Evolutionary conservation across 129 eudicot genomes (phyloP), one percentile per base, ranked within the genome.

Genomic region (Escallonia rubra): DNA sequence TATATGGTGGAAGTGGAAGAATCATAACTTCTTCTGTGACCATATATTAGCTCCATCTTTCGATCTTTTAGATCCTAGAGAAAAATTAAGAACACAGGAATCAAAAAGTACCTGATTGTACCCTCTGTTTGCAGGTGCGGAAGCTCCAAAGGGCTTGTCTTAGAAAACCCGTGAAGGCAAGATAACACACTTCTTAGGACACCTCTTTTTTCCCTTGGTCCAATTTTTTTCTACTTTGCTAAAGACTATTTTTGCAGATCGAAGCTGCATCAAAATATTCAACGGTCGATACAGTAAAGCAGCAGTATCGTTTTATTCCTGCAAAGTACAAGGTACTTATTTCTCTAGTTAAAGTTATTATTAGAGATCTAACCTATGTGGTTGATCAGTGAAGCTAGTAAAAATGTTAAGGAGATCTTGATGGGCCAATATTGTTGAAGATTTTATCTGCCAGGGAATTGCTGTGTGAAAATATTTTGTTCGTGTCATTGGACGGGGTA

Each of bases 141-240:
- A 93, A 93, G 85, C 88, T 93, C 59, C 87, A 93, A 69, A 78
- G 91, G 80, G 96, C 96, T 61, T 93, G 99, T 75, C 61, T 93
- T 13, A 82, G 85, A 64, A 85, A 89, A 66, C 96, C 99, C 45
- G 99, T 93, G 43, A 86, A 84, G 95, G 96, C 81, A 73, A 13
- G 57, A 55, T 49, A 67, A 0, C 23, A 48, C 41, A 39, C 5
- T 1, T 44, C 10, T 51, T 9, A 41, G 8, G 52, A 58, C 57
- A 53, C 15, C 43, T 11, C 14, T 2, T 14, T 14, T 55, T 58
- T 10, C 54, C 43, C 38, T 42, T 5, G 34, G 34, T 23, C 34
- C 34, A 23, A 3, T 14, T 14, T 55, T 55, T 10, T 48, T 47
- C 38, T 42, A 4, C 5, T 5, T 48, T 40, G 8, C 50, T 46